phyloP scores from a whole-genome alignment of 2,329 filamentous ascomycete genomes.

The Colletotrichum kahawae region DNA sequence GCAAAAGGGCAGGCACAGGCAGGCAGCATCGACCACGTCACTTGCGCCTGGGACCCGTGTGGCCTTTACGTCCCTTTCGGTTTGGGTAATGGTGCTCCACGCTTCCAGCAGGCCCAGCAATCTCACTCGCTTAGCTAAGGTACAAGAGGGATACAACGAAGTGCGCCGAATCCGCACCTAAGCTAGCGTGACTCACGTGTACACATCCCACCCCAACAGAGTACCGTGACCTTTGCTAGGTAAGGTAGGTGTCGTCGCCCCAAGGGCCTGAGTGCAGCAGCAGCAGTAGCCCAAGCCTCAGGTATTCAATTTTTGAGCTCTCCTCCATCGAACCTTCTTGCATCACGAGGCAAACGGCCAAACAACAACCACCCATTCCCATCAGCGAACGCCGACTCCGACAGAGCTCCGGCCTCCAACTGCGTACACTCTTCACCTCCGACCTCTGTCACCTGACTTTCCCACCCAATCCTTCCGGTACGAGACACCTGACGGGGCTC shows the following conservation, averaged over 20 bases:
- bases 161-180: neutral
- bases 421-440: neutral
- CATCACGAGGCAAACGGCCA: slow-evolving; percentile 27
- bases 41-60: slow-evolving; percentile 23
- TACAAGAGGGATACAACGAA: slow-evolving; percentile 26
- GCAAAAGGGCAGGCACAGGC: slow-evolving; percentile 7
- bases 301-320: slow-evolving; percentile 32
- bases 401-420: neutral
- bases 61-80: neutral
- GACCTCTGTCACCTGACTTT: slow-evolving; percentile 6
- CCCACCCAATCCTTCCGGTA: neutral
- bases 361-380: slow-evolving; percentile 7
- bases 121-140: slow-evolving; percentile 9
- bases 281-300: slow-evolving; percentile 16
- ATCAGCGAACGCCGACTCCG: slow-evolving; percentile 2
- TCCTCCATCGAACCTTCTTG: slow-evolving; percentile 32
- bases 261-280: slow-evolving; percentile 7
- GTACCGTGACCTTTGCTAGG: slow-evolving; percentile 11
- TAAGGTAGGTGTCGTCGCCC: neutral
- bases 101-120: slow-evolving; percentile 11
- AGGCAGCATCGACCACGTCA: slow-evolving; percentile 43
- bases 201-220: neutral
- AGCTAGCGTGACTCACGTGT: neutral
- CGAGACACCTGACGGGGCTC: neutral
- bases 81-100: neutral